A percentile compares a stretch with the other conserved stretches of the same genome.
Evolutionary conservation across 192 early-diverging fungal genomes (phyloP).

Genomic region (Gonapodya prolifera): DNA sequence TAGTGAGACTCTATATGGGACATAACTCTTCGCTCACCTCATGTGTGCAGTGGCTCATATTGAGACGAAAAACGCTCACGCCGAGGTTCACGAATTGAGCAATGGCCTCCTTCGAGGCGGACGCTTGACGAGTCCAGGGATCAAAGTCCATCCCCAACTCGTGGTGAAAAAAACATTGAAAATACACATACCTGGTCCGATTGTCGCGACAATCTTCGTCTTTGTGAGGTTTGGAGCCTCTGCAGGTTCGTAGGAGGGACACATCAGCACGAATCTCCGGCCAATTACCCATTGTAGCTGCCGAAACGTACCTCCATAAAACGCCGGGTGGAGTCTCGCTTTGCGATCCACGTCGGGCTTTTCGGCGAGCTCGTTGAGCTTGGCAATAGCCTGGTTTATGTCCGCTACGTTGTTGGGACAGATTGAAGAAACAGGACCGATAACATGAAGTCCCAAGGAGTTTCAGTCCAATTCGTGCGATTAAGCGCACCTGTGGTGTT

Average conservation of each 20-base stretch:
- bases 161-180: background rate
- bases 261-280: no score
- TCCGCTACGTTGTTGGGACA: no score
- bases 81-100: constrained; percentile 30
- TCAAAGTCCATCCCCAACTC: constrained; percentile 4
- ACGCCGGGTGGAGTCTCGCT: background rate
- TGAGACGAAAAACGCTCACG: constrained; percentile 40
- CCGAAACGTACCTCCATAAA: background rate
- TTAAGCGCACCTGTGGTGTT: background rate
- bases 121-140: constrained; percentile 17
- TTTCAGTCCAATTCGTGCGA: background rate
- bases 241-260: no score
- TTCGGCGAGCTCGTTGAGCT: background rate
- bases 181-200: constrained; percentile 24
- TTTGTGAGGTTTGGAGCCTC: constrained; percentile 1
- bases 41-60: constrained; percentile 40
- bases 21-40: no score
- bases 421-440: background rate
- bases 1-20: background rate
- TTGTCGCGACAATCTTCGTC: constrained; percentile 36
- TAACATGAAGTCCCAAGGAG: background rate
- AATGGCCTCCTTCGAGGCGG: constrained; percentile 24
- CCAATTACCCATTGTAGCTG: background rate
- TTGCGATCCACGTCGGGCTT: background rate
- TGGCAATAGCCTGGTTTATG: background rate